phyloP scores from a whole-genome alignment of 495 filamentous ascomycete species.

The Penicillium ochrochloron region DNA sequence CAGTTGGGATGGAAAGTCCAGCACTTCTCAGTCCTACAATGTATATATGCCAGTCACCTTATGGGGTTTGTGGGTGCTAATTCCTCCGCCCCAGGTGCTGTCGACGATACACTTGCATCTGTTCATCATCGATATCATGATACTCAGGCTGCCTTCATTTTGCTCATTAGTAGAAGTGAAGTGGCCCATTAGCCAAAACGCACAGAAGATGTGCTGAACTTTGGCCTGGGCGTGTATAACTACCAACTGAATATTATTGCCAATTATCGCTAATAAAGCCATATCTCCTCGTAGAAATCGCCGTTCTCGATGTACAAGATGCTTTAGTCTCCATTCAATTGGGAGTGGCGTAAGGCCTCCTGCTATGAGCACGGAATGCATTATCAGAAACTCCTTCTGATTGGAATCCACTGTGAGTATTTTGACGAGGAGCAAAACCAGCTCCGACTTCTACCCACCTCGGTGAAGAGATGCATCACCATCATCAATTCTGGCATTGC shows the following conservation, averaged over 20 bases:
- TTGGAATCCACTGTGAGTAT: background rate
- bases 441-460: background rate
- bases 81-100: background rate
- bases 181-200: background rate
- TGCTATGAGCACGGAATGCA: background rate
- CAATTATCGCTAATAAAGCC: background rate
- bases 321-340: background rate
- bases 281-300: background rate
- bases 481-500: background rate
- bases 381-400: background rate
- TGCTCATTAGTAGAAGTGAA: background rate
- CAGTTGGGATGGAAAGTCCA: background rate
- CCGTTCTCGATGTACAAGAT: background rate
- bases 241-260: background rate
- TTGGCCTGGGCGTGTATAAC: background rate
- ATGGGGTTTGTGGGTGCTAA: background rate
- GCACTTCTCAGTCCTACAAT: constrained; percentile 3
- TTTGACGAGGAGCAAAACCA: background rate
- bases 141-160: background rate
- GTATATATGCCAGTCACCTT: constrained; percentile 14
- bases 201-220: background rate
- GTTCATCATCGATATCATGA: background rate
- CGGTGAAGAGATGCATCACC: background rate
- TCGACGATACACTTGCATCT: constrained; percentile 5
- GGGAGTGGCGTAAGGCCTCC: background rate